Evolutionary conservation across 306 rosid genomes (phyloP).

Genomic region (Abrus precatorius): DNA sequence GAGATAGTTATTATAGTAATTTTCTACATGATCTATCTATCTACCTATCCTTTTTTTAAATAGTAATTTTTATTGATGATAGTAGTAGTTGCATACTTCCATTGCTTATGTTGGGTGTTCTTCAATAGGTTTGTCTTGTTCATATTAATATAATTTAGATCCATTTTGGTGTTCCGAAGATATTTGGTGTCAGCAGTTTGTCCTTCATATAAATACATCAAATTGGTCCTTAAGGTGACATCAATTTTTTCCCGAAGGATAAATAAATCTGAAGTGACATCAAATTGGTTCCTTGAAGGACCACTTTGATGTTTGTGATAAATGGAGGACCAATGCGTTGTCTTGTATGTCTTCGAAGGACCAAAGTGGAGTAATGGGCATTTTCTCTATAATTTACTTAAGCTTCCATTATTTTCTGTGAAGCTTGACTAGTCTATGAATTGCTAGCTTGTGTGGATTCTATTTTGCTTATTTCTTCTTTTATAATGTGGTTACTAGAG

Average conservation of each 20-base stretch:
- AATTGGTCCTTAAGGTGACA: slow-evolving; percentile 4
- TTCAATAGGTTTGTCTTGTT: neutral
- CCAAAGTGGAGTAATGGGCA: neutral
- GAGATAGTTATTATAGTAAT: neutral
- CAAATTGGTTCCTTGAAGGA: slow-evolving; percentile 24
- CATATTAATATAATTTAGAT: slow-evolving; percentile 23
- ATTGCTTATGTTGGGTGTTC: slow-evolving; percentile 7
- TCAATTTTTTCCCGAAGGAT: no score
- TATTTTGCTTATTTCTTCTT: slow-evolving; percentile 18
- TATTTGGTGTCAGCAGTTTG: slow-evolving; percentile 4
- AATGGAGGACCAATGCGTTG: slow-evolving; percentile 16
- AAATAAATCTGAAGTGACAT: neutral
- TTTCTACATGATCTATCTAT: neutral
- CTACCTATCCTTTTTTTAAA: neutral
- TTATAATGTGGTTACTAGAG: slow-evolving; percentile 19
- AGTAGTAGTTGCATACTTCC: slow-evolving; percentile 8
- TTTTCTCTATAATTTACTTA: slow-evolving; percentile 14
- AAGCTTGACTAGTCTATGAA: slow-evolving; percentile 27
- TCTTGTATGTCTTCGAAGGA: slow-evolving; percentile 16
- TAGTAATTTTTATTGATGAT: neutral
- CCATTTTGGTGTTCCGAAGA: slow-evolving; percentile 27
- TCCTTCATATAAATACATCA: slow-evolving; percentile 13
- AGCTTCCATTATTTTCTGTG: slow-evolving; percentile 14
- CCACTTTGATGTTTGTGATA: slow-evolving; percentile 28
- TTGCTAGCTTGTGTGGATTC: slow-evolving; percentile 30